Evolutionary conservation across 2,329 filamentous ascomycete genomes (phyloP).

Genomic region (Nigrospora osmanthi): DNA sequence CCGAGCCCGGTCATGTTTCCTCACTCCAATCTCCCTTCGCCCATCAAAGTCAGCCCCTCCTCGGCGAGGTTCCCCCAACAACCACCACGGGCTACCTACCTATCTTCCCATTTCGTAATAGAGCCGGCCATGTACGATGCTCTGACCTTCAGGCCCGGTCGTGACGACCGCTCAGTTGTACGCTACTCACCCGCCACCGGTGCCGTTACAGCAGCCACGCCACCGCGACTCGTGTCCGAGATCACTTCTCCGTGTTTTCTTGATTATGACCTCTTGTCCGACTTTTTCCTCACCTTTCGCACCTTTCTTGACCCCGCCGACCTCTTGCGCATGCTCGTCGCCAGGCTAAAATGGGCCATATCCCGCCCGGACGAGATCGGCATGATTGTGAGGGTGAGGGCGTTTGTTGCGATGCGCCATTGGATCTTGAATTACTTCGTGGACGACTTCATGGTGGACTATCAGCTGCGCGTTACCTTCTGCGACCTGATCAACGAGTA

Average conservation of each 20-base stretch:
- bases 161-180: slow-evolving; percentile 73
- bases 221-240: slow-evolving; percentile 84
- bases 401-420: slow-evolving; percentile 90
- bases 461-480: slow-evolving; percentile 66
- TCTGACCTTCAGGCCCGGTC: slow-evolving; percentile 69
- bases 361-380: slow-evolving; percentile 73
- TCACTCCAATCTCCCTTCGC: slow-evolving; percentile 20
- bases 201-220: slow-evolving; percentile 81
- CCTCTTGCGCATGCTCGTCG: slow-evolving; percentile 75
- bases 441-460: slow-evolving; percentile 82
- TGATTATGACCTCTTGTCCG: slow-evolving; percentile 93
- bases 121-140: slow-evolving; percentile 75
- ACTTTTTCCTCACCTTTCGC: slow-evolving; percentile 95
- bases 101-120: slow-evolving; percentile 43
- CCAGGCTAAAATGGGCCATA: slow-evolving; percentile 81
- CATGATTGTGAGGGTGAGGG: slow-evolving; percentile 88
- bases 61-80: slow-evolving; percentile 32
- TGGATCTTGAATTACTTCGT: slow-evolving; percentile 98
- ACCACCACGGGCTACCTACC: slow-evolving; percentile 34
- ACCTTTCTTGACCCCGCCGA: slow-evolving; percentile 73
- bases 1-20: slow-evolving; percentile 30
- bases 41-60: slow-evolving; percentile 18
- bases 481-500: slow-evolving; percentile 72
- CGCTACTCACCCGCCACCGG: slow-evolving; percentile 69
- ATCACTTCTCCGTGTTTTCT: slow-evolving; percentile 94